Evolutionary conservation across 1,139 yeast genomes (phyloP), one percentile per base, ranked within the genome.

Genomic region (Blastobotrys persicus): DNA sequence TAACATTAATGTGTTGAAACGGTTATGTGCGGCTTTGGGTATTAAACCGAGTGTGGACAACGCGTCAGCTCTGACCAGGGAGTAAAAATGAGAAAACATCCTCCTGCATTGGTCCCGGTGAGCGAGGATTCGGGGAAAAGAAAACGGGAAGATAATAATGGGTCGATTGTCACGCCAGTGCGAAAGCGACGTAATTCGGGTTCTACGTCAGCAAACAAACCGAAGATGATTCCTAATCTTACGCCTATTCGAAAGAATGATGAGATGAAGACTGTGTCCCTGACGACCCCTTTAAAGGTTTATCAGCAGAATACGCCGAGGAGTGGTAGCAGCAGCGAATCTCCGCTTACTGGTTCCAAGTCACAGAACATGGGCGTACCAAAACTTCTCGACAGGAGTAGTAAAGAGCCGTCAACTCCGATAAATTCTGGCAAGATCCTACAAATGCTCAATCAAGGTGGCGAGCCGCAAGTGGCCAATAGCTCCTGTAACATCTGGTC

Each of bases 271-370:
- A 23, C 14, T 18, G 28, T 37, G 14, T 26, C 17, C 9, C 4
- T 37, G 14, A 37, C 19, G 28, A 37, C 41, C 4, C 41, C 41
- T 18, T 37, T 37, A 23, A 16, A 14, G 14, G 3, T n/a, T 18
- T 37, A 37, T 37, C 41, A 37, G 28, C 11, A 31, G 14, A 31
- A 26, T 9, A 17, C 41, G 7, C 28, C 41, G 3, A 37, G 41
- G 16, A 34, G 38, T 34, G n/a, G 17, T 37, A 18, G 14, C 13
- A 11, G 41, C 11, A 37, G 13, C n/a, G 17, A 17, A 12, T 23
- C 41, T 37, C 11, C 13, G 17, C 19, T 37, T 19, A 14, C 14
- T 3, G 5, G 9, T 9, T 6, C 9, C 9, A 9, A 5, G 28
- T 23, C 28, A 19, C 11, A n/a, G 12, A 4, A 19, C 26, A 17